Conservation (phyloP, 2,329 filamentous ascomycete genomes). For the Penicillium sp. region DNA sequence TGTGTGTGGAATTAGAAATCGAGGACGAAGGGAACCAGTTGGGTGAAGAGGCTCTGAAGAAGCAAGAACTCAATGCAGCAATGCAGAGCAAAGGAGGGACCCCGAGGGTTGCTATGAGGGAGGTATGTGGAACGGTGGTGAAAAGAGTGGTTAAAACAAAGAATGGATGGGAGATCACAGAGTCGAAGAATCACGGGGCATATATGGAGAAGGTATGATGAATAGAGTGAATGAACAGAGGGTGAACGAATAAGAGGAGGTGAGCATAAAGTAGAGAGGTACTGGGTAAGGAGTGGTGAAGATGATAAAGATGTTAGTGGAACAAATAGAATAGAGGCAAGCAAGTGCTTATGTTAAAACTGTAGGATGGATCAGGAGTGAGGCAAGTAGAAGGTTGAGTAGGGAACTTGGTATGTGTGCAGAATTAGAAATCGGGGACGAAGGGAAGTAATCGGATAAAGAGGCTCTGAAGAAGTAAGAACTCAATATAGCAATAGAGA, state of each 20-base stretch:
- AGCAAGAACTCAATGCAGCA: background rate
- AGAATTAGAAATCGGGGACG: background rate
- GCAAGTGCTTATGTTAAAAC: background rate
- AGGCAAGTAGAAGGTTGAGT: background rate
- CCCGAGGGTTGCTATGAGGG: background rate
- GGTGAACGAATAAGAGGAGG: background rate
- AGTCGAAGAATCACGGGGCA: background rate
- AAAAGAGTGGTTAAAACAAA: background rate
- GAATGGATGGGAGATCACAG: background rate
- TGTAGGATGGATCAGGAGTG: background rate
- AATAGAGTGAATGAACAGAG: background rate
- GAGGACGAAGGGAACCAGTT: background rate
- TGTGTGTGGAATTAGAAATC: background rate
- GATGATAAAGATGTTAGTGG: too few relatives aligned
- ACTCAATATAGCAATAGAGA: background rate
- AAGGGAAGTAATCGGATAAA: too few relatives aligned
- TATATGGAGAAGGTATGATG: background rate
- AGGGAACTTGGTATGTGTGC: too few relatives aligned
- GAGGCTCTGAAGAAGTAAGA: background rate
- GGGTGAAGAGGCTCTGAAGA: background rate
- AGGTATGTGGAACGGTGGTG: too few relatives aligned
- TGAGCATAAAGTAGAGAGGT: background rate
- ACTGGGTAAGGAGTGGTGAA: too few relatives aligned
- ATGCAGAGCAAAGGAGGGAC: background rate
- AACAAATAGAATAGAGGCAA: too few relatives aligned